Evolutionary conservation across 2,329 filamentous ascomycete genomes (phyloP).

Genomic region (Uncinocarpus reesii): DNA sequence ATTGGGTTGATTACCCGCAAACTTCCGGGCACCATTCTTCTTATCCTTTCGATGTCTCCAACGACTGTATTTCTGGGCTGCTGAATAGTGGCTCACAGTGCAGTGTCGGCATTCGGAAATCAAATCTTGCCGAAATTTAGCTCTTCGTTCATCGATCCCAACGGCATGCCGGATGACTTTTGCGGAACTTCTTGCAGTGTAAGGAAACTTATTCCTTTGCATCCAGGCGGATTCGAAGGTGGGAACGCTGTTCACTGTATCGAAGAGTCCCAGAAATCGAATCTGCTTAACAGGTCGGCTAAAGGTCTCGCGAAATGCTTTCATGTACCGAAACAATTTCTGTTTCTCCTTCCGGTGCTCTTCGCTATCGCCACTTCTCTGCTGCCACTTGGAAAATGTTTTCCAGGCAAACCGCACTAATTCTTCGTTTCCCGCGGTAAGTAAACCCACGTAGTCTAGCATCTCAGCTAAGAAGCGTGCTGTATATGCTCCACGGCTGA

Average conservation of each 20-base stretch:
- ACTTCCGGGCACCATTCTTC: background rate
- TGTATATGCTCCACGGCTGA: conserved; percentile 45
- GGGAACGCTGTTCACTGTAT: conserved; percentile 44
- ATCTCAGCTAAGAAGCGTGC: conserved; percentile 46
- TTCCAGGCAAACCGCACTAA: conserved; percentile 44
- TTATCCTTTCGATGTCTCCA: background rate
- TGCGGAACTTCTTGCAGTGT: conserved; percentile 27
- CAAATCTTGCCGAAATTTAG: conserved; percentile 47
- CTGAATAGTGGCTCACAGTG: background rate
- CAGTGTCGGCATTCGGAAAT: conserved; percentile 23
- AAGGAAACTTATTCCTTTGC: conserved; percentile 18
- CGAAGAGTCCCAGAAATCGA: conserved; percentile 47
- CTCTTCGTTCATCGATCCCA: conserved; percentile 44
- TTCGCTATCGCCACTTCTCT: conserved; percentile 21
- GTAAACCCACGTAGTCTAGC: conserved; percentile 41
- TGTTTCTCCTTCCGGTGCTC: conserved; percentile 14
- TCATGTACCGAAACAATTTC: conserved; percentile 25
- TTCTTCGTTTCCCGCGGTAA: conserved; percentile 45
- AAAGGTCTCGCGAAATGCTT: conserved; percentile 42
- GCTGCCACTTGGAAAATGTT: conserved; percentile 26
- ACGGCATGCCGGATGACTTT: conserved; percentile 43
- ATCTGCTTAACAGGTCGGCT: conserved; percentile 39
- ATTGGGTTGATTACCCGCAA: background rate
- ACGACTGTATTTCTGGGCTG: conserved; percentile 1
- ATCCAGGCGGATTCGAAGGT: conserved; percentile 29